Conservation (phyloP, 257 asterid species). For the Solanum tarijense region DNA sequence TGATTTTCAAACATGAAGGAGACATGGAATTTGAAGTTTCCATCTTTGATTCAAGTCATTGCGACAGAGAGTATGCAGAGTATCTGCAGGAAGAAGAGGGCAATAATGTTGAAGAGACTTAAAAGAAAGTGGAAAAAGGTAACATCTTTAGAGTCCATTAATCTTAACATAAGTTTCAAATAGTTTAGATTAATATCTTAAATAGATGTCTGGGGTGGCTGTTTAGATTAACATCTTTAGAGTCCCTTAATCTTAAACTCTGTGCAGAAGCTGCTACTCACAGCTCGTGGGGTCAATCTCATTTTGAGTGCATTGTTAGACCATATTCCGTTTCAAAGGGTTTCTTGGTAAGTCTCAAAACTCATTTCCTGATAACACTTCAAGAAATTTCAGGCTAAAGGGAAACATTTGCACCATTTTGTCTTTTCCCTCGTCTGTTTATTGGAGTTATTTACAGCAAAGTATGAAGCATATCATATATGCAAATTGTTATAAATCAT, state of each 20-base stretch:
- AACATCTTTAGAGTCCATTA: background rate
- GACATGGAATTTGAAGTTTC: background rate
- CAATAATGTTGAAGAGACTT: background rate
- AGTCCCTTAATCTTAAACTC: too few species aligned
- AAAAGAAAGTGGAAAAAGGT: background rate
- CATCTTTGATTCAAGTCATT: background rate
- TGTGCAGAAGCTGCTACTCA: background rate
- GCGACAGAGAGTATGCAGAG: background rate
- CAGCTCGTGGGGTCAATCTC: background rate
- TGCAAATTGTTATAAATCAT: background rate
- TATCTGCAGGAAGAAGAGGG: background rate
- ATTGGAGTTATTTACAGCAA: background rate
- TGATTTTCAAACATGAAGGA: background rate
- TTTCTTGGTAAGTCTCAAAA: background rate
- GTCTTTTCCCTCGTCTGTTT: background rate
- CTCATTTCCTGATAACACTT: background rate
- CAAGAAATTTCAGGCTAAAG: background rate
- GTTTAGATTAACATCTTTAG: background rate
- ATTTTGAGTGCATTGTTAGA: background rate
- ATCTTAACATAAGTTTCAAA: background rate
- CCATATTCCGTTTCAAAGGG: background rate
- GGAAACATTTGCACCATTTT: background rate
- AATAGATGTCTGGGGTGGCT: background rate
- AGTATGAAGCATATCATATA: background rate
- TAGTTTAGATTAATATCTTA: background rate